These are phyloP conservation scores for Hericium rajendrae DNA, from an alignment of 768 basidiomycete genomes.

Conservation along the genomic window DNA sequence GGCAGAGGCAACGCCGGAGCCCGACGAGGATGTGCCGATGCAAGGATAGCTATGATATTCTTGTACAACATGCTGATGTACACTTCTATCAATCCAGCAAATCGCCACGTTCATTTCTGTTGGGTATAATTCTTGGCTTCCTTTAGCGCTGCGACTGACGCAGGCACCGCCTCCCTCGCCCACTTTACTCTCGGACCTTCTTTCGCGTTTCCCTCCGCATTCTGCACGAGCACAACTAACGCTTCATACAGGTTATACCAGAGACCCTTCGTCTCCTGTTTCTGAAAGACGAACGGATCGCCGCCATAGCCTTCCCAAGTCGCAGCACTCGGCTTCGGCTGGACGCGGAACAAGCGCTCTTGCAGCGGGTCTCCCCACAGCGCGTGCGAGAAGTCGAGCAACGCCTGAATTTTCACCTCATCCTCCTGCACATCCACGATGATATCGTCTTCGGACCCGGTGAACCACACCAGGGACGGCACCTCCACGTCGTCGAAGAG, in stretches of 20 bases:
- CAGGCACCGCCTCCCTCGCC: slow-evolving; percentile 27
- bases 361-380: slow-evolving; percentile 73
- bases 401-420: slow-evolving; percentile 33
- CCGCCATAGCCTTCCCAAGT: slow-evolving; percentile 55
- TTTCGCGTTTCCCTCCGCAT: slow-evolving; percentile 22
- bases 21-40: slow-evolving; percentile 10
- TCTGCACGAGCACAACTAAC: slow-evolving; percentile 35
- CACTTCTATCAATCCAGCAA: too few relatives aligned
- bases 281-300: slow-evolving; percentile 40
- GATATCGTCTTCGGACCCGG: slow-evolving; percentile 14
- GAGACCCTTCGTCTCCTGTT: slow-evolving; percentile 65
- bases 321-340: slow-evolving; percentile 32
- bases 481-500: slow-evolving; percentile 72
- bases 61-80: background rate
- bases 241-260: slow-evolving; percentile 71
- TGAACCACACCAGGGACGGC: slow-evolving; percentile 57
- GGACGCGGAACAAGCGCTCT: slow-evolving; percentile 47
- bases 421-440: slow-evolving; percentile 45
- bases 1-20: slow-evolving; percentile 8
- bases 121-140: slow-evolving; percentile 41
- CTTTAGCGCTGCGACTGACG: slow-evolving; percentile 31
- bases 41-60: background rate
- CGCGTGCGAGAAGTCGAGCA: slow-evolving; percentile 33
- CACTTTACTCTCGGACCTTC: slow-evolving; percentile 23
- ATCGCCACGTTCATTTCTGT: too few relatives aligned